A percentile compares a stretch with the other conserved stretches of the same genome.
These are phyloP conservation scores for Acanthamoeba triangularis DNA, from an alignment of 208 protist genomes.

Conservation along the genomic window DNA sequence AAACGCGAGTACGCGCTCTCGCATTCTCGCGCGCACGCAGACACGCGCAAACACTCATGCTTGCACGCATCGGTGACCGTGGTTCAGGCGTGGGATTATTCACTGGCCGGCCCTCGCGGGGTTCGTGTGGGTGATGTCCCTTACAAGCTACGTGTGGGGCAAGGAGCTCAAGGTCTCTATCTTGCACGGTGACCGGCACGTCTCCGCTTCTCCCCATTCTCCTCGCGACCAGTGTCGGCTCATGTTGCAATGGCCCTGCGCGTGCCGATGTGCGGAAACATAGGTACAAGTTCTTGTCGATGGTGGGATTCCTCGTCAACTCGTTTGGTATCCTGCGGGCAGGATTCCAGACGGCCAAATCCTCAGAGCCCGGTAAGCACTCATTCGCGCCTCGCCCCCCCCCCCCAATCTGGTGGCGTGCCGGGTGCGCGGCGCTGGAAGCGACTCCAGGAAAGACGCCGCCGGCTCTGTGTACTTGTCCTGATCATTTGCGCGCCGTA, in stretches of 20 bases:
- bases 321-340: constrained; percentile 69
- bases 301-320: constrained; percentile 65
- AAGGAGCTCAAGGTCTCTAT: constrained; percentile 53
- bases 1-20: constrained; percentile 30
- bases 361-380: constrained; percentile 1
- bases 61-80: too few species aligned
- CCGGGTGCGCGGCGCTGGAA: too few species aligned
- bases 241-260: too few species aligned
- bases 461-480: too few species aligned
- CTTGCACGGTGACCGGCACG: neutral
- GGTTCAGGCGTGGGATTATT: neutral
- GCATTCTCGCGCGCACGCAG: neutral
- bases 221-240: too few species aligned
- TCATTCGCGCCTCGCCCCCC: too few species aligned
- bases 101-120: constrained; percentile 29
- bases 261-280: neutral
- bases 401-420: too few species aligned
- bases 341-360: constrained; percentile 56
- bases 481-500: too few species aligned
- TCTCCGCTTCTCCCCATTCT: too few species aligned
- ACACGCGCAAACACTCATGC: too few species aligned
- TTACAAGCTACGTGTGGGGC: constrained; percentile 50
- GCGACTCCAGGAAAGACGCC: too few species aligned
- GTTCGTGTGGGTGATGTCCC: constrained; percentile 10
- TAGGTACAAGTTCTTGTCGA: constrained; percentile 72